Conservation (phyloP, 2,329 filamentous ascomycete species). For the Alternaria solani region DNA sequence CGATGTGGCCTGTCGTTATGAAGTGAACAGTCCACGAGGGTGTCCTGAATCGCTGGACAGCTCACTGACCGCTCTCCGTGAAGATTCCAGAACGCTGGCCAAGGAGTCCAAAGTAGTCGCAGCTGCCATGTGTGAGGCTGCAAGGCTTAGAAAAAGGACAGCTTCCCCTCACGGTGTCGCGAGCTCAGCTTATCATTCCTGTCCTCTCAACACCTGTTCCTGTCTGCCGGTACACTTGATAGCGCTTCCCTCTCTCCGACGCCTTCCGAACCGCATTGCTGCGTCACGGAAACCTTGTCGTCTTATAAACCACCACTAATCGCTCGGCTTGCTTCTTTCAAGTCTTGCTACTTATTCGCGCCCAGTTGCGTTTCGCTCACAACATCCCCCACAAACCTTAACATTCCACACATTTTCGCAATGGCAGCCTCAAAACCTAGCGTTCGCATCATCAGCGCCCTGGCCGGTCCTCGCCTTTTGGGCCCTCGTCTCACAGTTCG, state of each 20-base stretch:
- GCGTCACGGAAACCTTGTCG: slow-evolving; percentile 7
- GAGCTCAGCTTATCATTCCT: slow-evolving; percentile 8
- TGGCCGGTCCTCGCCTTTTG: slow-evolving; percentile 53
- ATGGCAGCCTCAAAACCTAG: slow-evolving; percentile 22
- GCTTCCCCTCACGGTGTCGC: slow-evolving; percentile 24
- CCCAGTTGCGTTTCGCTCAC: not conserved
- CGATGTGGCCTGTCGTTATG: slow-evolving; percentile 14
- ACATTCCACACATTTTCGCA: slow-evolving; percentile 4
- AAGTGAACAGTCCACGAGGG: slow-evolving; percentile 6
- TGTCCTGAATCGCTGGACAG: slow-evolving; percentile 13
- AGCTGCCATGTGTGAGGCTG: slow-evolving; percentile 9
- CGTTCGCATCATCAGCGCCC: slow-evolving; percentile 42
- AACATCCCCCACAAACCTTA: not conserved
- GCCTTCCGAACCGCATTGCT: slow-evolving; percentile 7
- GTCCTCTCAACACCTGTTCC: slow-evolving; percentile 10
- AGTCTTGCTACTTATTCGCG: not conserved
- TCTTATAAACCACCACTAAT: slow-evolving; percentile 9
- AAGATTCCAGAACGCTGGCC: slow-evolving; percentile 12
- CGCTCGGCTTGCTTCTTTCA: slow-evolving; percentile 1
- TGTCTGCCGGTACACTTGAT: slow-evolving; percentile 4
- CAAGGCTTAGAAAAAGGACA: slow-evolving; percentile 19
- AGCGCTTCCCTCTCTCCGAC: slow-evolving; percentile 6
- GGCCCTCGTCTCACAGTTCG: slow-evolving; percentile 55
- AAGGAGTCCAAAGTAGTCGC: slow-evolving; percentile 7
- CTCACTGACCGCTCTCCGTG: slow-evolving; percentile 20